phyloP scores from a whole-genome alignment of 768 basidiomycete genomes.

The Leccinum fibrillosum region DNA sequence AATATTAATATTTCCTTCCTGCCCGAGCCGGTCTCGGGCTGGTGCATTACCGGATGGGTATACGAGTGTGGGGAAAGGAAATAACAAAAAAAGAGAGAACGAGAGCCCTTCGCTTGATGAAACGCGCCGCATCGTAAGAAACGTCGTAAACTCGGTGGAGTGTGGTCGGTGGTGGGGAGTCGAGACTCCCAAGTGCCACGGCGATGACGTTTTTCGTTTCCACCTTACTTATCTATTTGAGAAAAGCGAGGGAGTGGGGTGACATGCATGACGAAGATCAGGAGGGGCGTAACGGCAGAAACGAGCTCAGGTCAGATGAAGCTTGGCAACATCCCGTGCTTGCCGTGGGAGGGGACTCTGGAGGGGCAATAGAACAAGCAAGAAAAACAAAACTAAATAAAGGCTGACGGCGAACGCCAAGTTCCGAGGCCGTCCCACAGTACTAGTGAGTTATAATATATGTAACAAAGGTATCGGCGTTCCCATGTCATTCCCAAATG shows the following conservation, averaged over 20 bases:
- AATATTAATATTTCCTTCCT: not conserved
- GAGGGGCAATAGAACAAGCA: not conserved
- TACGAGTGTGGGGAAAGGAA: not conserved
- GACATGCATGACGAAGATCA: constrained; percentile 1
- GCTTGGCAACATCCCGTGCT: constrained; percentile 6
- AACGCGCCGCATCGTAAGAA: not conserved
- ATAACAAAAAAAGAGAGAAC: not conserved
- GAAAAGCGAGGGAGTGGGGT: not conserved
- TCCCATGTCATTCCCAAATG: constrained; percentile 7
- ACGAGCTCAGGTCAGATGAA: not conserved
- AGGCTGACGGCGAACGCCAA: not conserved
- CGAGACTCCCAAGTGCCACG: not conserved
- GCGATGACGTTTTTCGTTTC: not conserved
- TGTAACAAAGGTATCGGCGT: not conserved
- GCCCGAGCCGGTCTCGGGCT: not conserved
- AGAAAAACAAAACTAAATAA: not conserved
- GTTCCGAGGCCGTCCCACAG: constrained; percentile 13
- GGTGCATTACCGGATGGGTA: not conserved
- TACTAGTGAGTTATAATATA: not conserved
- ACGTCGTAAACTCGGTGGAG: not conserved
- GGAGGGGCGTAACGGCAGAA: constrained; percentile 1
- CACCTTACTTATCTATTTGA: not conserved
- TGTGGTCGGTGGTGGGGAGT: not conserved
- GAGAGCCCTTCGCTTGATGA: not conserved
- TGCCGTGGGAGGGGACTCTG: constrained; percentile 11